phyloP scores from a whole-genome alignment of 139 green algal genomes.

The Pleodorina starrii region DNA sequence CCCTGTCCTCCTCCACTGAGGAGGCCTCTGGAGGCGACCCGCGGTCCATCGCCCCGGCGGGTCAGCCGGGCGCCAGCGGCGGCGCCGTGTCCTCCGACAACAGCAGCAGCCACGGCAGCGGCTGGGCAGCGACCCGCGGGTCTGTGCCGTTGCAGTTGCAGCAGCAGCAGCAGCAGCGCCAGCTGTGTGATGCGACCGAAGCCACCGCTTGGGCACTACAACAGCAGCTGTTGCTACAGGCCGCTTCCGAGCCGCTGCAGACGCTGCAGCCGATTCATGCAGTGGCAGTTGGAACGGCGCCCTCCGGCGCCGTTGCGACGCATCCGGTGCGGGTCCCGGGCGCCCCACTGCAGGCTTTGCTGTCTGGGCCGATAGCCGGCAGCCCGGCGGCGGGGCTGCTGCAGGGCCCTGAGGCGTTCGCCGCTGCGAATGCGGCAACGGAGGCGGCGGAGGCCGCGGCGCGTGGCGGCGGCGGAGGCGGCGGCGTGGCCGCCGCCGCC shows the following conservation, averaged over 20 bases:
- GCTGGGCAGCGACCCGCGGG: background rate
- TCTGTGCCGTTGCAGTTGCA: background rate
- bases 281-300: background rate
- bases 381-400: slow-evolving; percentile 5
- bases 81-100: background rate
- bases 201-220: background rate
- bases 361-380: background rate
- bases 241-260: background rate
- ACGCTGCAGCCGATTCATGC: background rate
- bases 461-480: background rate
- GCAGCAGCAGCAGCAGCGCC: background rate
- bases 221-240: slow-evolving; percentile 21
- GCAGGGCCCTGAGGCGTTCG: background rate
- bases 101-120: background rate
- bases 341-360: background rate
- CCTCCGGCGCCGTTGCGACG: no score
- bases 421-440: background rate
- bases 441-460: background rate
- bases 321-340: background rate
- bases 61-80: background rate
- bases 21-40: background rate
- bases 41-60: background rate
- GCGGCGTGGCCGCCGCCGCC: no score
- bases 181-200: background rate
- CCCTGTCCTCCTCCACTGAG: background rate